These are phyloP conservation scores for Paraleonurus japonicus DNA, from an alignment of 257 asterid species.

Conservation along the genomic window DNA sequence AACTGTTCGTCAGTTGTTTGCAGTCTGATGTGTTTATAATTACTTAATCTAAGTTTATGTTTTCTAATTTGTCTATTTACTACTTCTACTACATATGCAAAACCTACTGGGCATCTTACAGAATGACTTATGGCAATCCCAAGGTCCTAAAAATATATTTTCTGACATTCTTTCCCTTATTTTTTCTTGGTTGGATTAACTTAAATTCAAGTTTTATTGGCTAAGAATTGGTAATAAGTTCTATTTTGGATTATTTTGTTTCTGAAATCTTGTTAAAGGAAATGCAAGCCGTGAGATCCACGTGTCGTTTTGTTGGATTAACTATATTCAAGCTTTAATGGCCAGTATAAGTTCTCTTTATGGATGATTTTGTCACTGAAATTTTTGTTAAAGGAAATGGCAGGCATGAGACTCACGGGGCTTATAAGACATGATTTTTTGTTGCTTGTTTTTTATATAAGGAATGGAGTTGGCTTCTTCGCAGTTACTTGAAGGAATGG, in stretches of 20 bases:
- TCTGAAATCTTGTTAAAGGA: constrained; percentile 6
- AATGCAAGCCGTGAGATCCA: neutral
- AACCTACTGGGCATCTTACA: constrained; percentile 6
- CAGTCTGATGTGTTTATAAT: no score
- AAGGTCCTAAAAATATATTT: neutral
- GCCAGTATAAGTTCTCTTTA: neutral
- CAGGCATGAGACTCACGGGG: neutral
- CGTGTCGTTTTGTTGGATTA: neutral
- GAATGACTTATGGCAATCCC: neutral
- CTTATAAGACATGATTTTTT: neutral
- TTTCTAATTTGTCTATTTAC: neutral
- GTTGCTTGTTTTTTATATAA: neutral
- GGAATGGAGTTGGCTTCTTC: constrained; percentile 8
- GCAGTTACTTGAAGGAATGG: neutral
- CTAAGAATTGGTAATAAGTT: neutral
- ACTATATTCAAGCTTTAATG: neutral
- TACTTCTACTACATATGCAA: constrained; percentile 1
- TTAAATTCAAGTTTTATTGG: neutral
- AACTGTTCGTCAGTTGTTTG: neutral
- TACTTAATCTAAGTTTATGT: neutral
- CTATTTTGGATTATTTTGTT: neutral
- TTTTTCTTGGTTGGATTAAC: neutral
- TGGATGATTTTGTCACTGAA: neutral
- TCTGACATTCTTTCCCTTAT: neutral
- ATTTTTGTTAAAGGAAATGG: neutral